Base-by-base conservation (phyloP, 306 rosid species). In the Rosa lucieae region DNA sequence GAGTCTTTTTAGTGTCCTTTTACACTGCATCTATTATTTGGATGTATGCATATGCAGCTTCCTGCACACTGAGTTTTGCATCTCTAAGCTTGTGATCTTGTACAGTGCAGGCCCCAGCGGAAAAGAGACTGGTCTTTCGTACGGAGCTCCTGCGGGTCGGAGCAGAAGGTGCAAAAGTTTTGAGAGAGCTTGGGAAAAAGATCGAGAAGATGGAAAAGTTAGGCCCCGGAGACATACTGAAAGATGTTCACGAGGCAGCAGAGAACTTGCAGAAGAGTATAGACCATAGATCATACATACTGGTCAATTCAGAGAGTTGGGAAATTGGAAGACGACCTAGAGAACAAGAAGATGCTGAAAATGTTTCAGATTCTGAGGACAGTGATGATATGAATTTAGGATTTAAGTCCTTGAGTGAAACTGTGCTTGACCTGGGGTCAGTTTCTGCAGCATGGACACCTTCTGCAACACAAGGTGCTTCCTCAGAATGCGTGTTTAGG, bases 201-300 rank as follows among this genome's bases (percentile, higher is more conserved):
- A 77, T 89, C 0, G 87, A 91, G 84, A 89, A 82, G 85, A 91
- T 89, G 93, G 96, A 91, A 62, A 89, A 85, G 55, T 67, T 89
- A 29, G 83, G 87, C 77, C 14, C 6, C 0, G 23, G 14, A 52
- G 90, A 85, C 80, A 44, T 89, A 67, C 87, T 91, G 35, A 20
- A 80, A 6, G 84, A 83, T 23, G 86, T 89, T 56, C 93, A 89
- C 14, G 82, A 74, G 14, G 93, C 96, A 43, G 96, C 93, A 21
- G 93, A 88, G 59, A 47, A 73, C 58, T 77, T 91, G 44, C 93
- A 88, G 73, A 82, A 81, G 81, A 91, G 86, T 84, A 89, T 91
- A 53, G 92, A 91, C 74, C 71, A 47, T 26, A 81, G 70, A 65
- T 91, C 92, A 43, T 91, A 83, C 81, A 82, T 91, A 7, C 76